phyloP scores from a whole-genome alignment of 1,284 basidiomycete species.

The Mycena sp. region DNA sequence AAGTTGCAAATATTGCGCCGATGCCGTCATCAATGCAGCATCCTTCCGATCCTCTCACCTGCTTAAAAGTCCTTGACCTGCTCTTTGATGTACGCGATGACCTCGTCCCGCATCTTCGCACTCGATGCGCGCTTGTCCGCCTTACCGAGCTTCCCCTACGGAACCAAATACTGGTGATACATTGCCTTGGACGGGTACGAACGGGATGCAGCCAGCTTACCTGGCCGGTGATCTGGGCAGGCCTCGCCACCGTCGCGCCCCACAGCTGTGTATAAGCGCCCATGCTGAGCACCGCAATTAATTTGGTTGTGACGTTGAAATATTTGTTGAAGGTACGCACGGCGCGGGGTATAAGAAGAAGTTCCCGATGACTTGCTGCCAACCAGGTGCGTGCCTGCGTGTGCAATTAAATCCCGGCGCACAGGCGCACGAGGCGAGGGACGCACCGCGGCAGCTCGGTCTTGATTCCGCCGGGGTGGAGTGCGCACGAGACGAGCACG shows the following conservation, averaged over 20 bases:
- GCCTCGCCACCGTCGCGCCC: background rate
- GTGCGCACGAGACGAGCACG: background rate
- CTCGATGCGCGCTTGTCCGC: no score
- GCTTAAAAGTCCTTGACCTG: no score
- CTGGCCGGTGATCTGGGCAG: background rate
- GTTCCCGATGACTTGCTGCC: background rate
- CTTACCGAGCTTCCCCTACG: background rate
- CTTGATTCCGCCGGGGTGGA: constrained; percentile 9
- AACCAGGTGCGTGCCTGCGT: background rate
- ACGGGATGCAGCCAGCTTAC: background rate
- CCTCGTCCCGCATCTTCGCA: no score
- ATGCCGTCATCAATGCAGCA: no score
- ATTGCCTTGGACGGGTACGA: background rate
- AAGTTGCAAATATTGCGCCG: no score
- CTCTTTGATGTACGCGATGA: no score
- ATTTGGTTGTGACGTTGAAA: background rate
- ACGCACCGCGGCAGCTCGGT: background rate
- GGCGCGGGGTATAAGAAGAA: background rate
- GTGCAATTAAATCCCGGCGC: no score
- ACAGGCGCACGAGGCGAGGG: background rate
- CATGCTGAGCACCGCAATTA: background rate
- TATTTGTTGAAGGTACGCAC: background rate
- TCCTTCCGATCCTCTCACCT: no score
- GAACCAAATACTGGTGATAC: background rate
- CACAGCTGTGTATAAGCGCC: constrained; percentile 7